These are phyloP conservation scores for Diutina rugosa DNA, from an alignment of 1,139 yeast species.

Conservation along the genomic window DNA sequence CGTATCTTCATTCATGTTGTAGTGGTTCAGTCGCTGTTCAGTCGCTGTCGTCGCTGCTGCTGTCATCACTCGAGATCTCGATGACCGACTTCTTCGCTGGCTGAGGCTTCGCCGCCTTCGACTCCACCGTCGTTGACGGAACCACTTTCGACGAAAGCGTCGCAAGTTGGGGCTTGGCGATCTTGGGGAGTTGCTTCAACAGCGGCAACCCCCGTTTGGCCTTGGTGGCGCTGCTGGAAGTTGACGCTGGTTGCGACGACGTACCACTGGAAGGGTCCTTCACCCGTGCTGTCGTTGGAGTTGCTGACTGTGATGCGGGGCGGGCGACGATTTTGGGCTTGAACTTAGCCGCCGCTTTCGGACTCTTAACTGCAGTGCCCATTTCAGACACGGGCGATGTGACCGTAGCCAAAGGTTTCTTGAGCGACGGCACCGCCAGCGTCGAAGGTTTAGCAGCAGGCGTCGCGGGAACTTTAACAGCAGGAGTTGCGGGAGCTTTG, in stretches of 20 bases:
- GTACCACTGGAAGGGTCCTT: neutral
- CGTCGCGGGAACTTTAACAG: neutral
- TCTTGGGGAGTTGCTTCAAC: neutral
- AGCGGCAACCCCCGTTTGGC: neutral
- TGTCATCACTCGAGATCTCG: neutral
- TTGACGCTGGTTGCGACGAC: neutral
- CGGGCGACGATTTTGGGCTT: neutral
- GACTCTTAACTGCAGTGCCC: neutral
- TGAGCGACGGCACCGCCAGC: neutral
- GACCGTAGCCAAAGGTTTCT: neutral
- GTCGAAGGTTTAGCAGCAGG: neutral
- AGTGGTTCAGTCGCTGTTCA: neutral
- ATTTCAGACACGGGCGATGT: neutral
- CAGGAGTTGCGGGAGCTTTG: neutral
- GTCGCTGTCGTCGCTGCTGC: conserved; percentile 1
- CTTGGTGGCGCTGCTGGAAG: neutral
- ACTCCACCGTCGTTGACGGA: neutral
- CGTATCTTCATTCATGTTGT: too few relatives aligned
- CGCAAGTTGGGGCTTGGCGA: neutral
- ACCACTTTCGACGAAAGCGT: neutral
- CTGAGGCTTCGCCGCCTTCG: neutral
- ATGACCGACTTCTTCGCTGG: neutral
- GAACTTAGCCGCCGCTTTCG: neutral
- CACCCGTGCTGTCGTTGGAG: neutral
- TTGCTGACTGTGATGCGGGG: neutral